These are phyloP conservation scores for Stellera chamaejasme DNA, from an alignment of 345 rosid genomes.

Conservation along the genomic window DNA sequence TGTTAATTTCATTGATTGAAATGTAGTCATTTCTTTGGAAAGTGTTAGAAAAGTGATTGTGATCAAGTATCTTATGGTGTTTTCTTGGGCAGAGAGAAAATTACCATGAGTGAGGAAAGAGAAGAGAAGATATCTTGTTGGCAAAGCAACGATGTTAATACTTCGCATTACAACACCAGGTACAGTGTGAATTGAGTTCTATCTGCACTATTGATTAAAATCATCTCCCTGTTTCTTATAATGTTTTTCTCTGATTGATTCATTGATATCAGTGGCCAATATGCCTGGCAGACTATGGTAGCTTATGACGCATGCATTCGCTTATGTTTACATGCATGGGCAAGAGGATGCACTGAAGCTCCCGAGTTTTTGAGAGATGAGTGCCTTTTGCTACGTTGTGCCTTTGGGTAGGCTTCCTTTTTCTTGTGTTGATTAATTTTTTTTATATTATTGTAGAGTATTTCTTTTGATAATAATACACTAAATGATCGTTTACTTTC, in stretches of 20 bases:
- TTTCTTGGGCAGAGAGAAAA: conserved; percentile 30
- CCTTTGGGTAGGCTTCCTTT: conserved; percentile 67
- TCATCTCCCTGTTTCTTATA: not conserved
- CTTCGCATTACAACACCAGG: conserved; percentile 54
- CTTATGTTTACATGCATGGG: conserved; percentile 75
- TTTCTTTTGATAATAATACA: no score
- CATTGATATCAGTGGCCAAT: conserved; percentile 51
- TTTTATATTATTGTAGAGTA: not conserved
- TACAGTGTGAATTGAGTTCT: conserved; percentile 13
- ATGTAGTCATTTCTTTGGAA: no score
- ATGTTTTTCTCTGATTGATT: conserved; percentile 8
- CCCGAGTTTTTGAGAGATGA: conserved; percentile 88
- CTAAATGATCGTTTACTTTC: conserved; percentile 3
- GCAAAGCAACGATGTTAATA: conserved; percentile 37
- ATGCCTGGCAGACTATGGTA: conserved; percentile 89
- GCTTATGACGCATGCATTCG: conserved; percentile 97
- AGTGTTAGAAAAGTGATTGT: not conserved
- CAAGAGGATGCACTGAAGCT: conserved; percentile 83
- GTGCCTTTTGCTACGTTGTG: conserved; percentile 78
- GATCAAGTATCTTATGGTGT: conserved; percentile 13
- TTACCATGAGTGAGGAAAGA: conserved; percentile 17
- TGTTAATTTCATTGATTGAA: no score
- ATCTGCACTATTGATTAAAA: not conserved
- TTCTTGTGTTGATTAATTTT: conserved; percentile 4
- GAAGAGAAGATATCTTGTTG: conserved; percentile 39